Base-by-base conservation (phyloP, 2,329 filamentous ascomycete species). In the Dothistroma septosporum region DNA sequence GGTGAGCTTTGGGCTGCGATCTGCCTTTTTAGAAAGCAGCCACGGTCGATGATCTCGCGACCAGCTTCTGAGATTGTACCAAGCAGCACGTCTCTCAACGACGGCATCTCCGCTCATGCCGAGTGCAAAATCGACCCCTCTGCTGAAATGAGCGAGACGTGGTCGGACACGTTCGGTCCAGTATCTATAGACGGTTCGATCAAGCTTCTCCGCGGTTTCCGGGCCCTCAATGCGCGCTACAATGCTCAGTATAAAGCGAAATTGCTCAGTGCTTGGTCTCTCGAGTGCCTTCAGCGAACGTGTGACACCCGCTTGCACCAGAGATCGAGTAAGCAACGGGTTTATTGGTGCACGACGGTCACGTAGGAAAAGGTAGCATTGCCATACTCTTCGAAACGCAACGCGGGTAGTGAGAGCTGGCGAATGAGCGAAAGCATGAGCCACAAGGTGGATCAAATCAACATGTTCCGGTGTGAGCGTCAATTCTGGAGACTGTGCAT, bases 221-320 rank as follows among this genome's bases (percentile, higher is more conserved):
- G 70, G 61, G 0, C 78, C 78, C 62, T 83, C 82, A 14, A 78
- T 67, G 28, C 72, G 63, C 35, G 66, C 63, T 21, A 83, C 76
- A n/a, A 77, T 62, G n/a, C 68, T 62, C 47, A 81, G 64, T 6
- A 83, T 76, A 68, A 77, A 83, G 33, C 70, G 65, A 57, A 80
- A 73, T 59, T 74, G 73, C 31, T 64, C 64, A 0, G 65, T 67
- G 2, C 61, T 28, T 4, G 82, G 69, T 24, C 67, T 66, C 2
- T 66, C 61, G 1, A 75, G 74, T 33, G 74, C 72, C 21, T 75
- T 70, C 16, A 79, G 73, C 41, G 74, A 77, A 16, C 80, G 73
- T 24, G 77, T 72, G 24, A 84, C 72, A 16, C 79, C 82, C 22
- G 79, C 78, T 64, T 78, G 75, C 59, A 82, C 81, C 67, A 85